Base-by-base conservation (phyloP, 2,329 filamentous ascomycete species). In the Diplodia seriata region DNA sequence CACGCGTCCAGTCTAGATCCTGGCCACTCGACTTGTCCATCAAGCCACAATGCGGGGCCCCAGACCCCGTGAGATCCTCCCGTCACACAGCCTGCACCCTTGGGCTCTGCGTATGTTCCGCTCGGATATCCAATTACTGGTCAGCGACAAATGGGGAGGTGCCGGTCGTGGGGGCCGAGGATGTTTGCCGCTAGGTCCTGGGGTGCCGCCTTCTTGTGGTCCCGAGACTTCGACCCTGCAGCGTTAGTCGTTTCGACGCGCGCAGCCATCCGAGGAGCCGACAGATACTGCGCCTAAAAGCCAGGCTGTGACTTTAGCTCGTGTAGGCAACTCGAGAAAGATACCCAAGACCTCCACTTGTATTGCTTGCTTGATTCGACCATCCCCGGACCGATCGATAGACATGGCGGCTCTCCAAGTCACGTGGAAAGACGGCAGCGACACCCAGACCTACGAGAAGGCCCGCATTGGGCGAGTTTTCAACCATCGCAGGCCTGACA, bases 391-490 rank as follows among this genome's bases (percentile, higher is more conserved):
- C 61, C 23, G 2, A 53, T 38, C 7, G 12, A 29, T 15, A 31
- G 23, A 50, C 49, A 66, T 62, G 66, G n/a, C 56, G 15, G 29
- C 55, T 47, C 56, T 53, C 33, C 65, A 70, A 23, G 71, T 73
- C 47, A 61, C 70, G 26, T 73, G 72, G 72, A 65, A 67, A 38
- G 56, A 68, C 18, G 67, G 49, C 14, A 50, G 61, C n/a, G 62
- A 68, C 11, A 61, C 26, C n/a, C 18, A 26, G 2, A 15, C 57
- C 12, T 81, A 81, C 59, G 80, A 81, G 70, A 70, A 74, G 33
- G 79, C 77, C 11, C 76, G 79, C 3, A 69, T 79, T 31, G 76
- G 76, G n/a, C 75, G 81, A n/a, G 77, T 84, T 11, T 84, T 84
- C 77, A 85, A 84, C 71, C 70, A 74, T 18, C 77, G 78, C n/a